These are phyloP conservation scores for Fragaria iinumae DNA, from an alignment of 306 rosid species.

Conservation along the genomic window DNA sequence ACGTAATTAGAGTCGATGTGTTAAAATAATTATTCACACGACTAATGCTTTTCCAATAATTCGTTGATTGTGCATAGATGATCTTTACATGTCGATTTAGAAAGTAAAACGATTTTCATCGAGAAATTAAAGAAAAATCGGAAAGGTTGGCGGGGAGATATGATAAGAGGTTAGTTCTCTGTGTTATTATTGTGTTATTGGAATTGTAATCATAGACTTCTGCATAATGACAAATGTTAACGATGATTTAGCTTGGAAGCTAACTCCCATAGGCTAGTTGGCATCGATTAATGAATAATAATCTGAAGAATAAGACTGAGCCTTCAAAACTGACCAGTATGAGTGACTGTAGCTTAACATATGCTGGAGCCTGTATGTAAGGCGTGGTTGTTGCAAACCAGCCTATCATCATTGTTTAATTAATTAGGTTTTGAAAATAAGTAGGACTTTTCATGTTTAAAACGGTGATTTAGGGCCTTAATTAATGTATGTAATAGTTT, in stretches of 20 bases:
- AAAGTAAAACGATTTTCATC: background rate
- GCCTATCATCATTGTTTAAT: background rate
- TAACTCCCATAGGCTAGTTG: background rate
- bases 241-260: background rate
- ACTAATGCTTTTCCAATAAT: background rate
- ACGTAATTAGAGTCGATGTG: background rate
- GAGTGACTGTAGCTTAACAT: background rate
- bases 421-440: background rate
- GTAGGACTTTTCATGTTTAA: background rate
- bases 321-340: conserved; percentile 5
- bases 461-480: background rate
- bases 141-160: background rate
- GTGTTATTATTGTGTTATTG: background rate
- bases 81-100: background rate
- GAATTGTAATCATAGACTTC: background rate
- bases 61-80: background rate
- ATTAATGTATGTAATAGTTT: background rate
- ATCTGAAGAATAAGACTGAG: background rate
- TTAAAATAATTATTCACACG: background rate
- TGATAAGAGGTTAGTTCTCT: background rate
- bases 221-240: background rate
- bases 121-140: background rate
- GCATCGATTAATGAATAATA: background rate
- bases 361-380: background rate
- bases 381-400: background rate